phyloP scores from a whole-genome alignment of 768 basidiomycete genomes.

The Piloderma croceum region DNA sequence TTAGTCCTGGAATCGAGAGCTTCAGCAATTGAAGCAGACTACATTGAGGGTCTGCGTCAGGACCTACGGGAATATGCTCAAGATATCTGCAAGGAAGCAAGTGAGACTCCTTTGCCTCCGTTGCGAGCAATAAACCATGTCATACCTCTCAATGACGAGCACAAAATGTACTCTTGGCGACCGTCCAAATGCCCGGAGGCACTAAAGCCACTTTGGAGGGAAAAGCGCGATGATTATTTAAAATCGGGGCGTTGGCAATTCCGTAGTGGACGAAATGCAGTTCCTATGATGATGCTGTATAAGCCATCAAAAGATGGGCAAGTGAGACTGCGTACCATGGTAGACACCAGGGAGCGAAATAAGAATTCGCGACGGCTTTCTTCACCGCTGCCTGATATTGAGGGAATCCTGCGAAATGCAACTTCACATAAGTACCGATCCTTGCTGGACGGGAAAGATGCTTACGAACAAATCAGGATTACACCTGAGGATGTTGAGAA shows the following conservation, averaged over 20 bases:
- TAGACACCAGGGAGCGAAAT: conserved; percentile 24
- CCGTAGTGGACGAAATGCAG: conserved; percentile 19
- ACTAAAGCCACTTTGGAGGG: conserved; percentile 17
- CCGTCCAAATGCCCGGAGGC: conserved; percentile 29
- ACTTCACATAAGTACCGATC: conserved; percentile 13
- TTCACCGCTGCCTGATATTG: conserved; percentile 25
- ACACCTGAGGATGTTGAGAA: conserved; percentile 19
- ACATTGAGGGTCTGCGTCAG: too few species aligned
- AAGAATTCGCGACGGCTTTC: conserved; percentile 24
- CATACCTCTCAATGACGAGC: conserved; percentile 28
- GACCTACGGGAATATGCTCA: too few species aligned
- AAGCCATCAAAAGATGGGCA: conserved; percentile 22
- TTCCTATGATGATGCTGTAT: conserved; percentile 32
- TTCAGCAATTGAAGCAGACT: too few species aligned
- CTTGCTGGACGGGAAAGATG: conserved; percentile 24
- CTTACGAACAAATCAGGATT: conserved; percentile 28
- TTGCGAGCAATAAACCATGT: conserved; percentile 26
- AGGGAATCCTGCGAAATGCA: conserved; percentile 18
- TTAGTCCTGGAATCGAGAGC: too few species aligned
- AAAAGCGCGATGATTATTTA: conserved; percentile 26
- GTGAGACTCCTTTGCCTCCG: conserved; percentile 12
- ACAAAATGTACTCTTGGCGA: conserved; percentile 23
- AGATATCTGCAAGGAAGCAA: conserved; percentile 9
- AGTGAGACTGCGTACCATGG: conserved; percentile 14
- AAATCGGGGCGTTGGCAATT: conserved; percentile 27